Conservation (phyloP, 495 filamentous ascomycete species). For the Penicillium longicatenatum region DNA sequence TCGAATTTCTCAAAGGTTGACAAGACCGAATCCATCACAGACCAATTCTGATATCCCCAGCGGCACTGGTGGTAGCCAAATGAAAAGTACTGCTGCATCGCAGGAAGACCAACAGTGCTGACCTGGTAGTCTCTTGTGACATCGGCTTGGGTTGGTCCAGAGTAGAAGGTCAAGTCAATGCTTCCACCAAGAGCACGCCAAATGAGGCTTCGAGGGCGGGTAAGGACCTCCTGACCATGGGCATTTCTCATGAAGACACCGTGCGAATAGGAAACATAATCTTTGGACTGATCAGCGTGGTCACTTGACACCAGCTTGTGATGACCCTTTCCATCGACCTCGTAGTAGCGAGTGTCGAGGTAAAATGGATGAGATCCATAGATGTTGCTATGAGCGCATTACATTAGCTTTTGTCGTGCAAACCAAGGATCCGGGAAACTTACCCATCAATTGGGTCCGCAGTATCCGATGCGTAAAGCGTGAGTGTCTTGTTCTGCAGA, state of each 20-base stretch:
- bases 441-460: constrained; percentile 59
- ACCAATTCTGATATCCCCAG: constrained; percentile 67
- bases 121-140: constrained; percentile 59
- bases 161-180: constrained; percentile 64
- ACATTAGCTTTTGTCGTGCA: not conserved
- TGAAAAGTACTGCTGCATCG: constrained; percentile 64
- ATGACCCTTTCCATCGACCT: constrained; percentile 53
- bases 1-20: constrained; percentile 59
- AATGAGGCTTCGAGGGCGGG: constrained; percentile 65
- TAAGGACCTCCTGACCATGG: constrained; percentile 75
- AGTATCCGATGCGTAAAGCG: constrained; percentile 72
- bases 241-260: constrained; percentile 65
- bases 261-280: constrained; percentile 63
- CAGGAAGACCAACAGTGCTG: constrained; percentile 58
- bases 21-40: constrained; percentile 54
- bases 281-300: constrained; percentile 51
- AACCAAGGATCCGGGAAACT: constrained; percentile 8
- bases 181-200: constrained; percentile 72
- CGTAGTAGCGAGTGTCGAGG: constrained; percentile 65
- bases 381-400: constrained; percentile 45
- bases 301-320: constrained; percentile 56
- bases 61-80: constrained; percentile 68
- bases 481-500: constrained; percentile 61
- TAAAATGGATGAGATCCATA: constrained; percentile 67
- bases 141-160: constrained; percentile 57